phyloP scores from a whole-genome alignment of 31 red algal species.

The Bonnemaisonia californica region DNA sequence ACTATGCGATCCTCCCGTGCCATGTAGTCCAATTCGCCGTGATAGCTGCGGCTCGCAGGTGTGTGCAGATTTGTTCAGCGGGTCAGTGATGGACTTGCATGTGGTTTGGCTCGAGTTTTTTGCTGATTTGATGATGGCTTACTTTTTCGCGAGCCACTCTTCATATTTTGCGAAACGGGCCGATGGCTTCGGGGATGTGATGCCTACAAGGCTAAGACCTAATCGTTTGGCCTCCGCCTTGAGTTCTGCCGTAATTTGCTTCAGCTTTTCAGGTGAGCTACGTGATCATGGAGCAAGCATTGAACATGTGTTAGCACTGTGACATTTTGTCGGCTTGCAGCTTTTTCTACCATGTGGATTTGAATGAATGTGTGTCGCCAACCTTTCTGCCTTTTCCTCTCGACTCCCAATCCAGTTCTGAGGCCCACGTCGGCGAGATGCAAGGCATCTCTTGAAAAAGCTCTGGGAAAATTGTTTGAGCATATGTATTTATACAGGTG shows the following conservation, averaged over 20 bases:
- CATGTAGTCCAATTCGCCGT: conserved; percentile 95
- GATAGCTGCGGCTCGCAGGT: conserved; percentile 28
- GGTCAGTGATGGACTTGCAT: neutral
- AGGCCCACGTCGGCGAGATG: neutral
- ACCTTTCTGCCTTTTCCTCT: conserved; percentile 22
- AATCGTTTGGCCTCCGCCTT: conserved; percentile 56
- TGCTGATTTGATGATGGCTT: neutral
- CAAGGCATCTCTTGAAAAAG: neutral
- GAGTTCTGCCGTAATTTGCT: conserved; percentile 45
- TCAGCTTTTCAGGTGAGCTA: conserved; percentile 35
- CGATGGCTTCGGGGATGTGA: conserved; percentile 50
- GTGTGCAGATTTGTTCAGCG: no score
- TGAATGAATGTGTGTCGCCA: neutral
- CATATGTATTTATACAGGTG: no score
- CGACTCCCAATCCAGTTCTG: conserved; percentile 37
- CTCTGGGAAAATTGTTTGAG: no score
- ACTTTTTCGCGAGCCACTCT: conserved; percentile 70
- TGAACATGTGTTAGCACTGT: no score
- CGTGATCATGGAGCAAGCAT: no score
- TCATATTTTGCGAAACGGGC: conserved; percentile 63
- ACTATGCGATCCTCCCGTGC: conserved; percentile 86
- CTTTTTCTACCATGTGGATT: no score
- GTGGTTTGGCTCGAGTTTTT: neutral
- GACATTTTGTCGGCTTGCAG: no score
- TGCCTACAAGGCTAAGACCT: conserved; percentile 52